A percentile compares a stretch with the other conserved stretches of the same genome.
phyloP scores from a whole-genome alignment of 2,329 filamentous ascomycete species.

The Ophiocordyceps polyrhachis-furcata region DNA sequence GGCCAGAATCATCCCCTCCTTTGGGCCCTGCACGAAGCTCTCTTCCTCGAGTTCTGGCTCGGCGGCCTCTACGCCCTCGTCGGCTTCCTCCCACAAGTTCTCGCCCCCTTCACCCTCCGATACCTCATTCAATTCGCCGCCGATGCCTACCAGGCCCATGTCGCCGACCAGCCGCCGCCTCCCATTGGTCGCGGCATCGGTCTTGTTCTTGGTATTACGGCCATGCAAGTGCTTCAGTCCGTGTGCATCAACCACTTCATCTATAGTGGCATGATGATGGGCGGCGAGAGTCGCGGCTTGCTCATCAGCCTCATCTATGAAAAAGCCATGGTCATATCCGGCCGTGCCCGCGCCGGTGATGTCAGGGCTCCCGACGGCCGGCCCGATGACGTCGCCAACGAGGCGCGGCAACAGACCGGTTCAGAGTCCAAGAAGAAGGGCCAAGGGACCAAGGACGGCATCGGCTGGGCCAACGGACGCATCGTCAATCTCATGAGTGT shows the following conservation, averaged over 20 bases:
- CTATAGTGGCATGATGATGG: slow-evolving; percentile 80
- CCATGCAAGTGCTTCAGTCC: slow-evolving; percentile 72
- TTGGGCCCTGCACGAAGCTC: slow-evolving; percentile 72
- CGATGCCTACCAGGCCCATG: slow-evolving; percentile 53
- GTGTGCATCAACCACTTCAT: slow-evolving; percentile 78
- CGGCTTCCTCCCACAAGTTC: slow-evolving; percentile 57
- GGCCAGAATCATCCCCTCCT: slow-evolving; percentile 58
- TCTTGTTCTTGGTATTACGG: slow-evolving; percentile 63
- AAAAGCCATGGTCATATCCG: slow-evolving; percentile 80
- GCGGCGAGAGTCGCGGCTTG: slow-evolving; percentile 63
- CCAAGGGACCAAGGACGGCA: slow-evolving; percentile 31
- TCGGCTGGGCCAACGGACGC: slow-evolving; percentile 82
- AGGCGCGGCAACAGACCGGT: slow-evolving; percentile 17
- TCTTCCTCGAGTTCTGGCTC: slow-evolving; percentile 66
- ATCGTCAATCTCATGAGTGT: slow-evolving; percentile 91
- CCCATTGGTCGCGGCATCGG: slow-evolving; percentile 60
- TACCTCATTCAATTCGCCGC: slow-evolving; percentile 75
- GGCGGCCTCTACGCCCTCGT: slow-evolving; percentile 61
- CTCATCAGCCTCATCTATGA: slow-evolving; percentile 79
- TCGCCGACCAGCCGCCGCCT: slow-evolving; percentile 34
- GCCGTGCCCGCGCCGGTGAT: slow-evolving; percentile 71
- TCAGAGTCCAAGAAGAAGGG: slow-evolving; percentile 19
- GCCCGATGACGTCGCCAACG: slow-evolving; percentile 12
- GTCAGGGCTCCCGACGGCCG: slow-evolving; percentile 15
- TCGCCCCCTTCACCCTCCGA: slow-evolving; percentile 69